Evolutionary conservation across 768 basidiomycete genomes (phyloP).

Genomic region (Boletus rufocinnamomeus): DNA sequence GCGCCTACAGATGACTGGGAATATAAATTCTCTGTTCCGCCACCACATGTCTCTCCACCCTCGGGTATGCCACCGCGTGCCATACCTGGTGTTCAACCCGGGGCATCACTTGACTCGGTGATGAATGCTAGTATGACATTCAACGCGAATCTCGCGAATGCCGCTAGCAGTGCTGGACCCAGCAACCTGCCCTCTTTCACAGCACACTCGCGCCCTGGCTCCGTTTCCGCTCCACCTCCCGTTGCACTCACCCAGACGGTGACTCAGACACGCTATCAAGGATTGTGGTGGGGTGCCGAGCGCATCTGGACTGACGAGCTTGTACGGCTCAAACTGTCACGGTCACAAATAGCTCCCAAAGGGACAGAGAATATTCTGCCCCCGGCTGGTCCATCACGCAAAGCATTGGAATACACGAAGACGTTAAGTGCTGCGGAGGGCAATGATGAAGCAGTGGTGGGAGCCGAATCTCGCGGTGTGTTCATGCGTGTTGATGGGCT

Average conservation of each 20-base stretch:
- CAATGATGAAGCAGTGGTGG: conserved; percentile 17
- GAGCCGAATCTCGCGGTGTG: conserved; percentile 50
- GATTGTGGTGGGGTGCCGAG: conserved; percentile 89
- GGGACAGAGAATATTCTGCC: conserved; percentile 61
- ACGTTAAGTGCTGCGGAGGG: conserved; percentile 9
- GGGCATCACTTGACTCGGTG: conserved; percentile 42
- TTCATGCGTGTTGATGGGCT: conserved; percentile 73
- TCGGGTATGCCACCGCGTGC: conserved; percentile 1
- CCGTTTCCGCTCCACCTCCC: conserved; percentile 20
- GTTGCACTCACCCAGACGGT: conserved; percentile 34
- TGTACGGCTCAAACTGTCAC: conserved; percentile 71
- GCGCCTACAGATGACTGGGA: conserved; percentile 74
- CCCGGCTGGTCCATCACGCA: conserved; percentile 56
- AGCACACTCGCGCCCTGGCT: not conserved
- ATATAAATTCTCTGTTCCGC: conserved; percentile 50
- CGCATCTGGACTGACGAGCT: conserved; percentile 87
- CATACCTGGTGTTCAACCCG: conserved; percentile 10
- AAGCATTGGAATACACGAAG: conserved; percentile 32
- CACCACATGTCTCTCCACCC: conserved; percentile 17
- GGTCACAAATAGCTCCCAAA: conserved; percentile 64
- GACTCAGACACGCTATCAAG: conserved; percentile 67
- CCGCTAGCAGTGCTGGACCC: conserved; percentile 3
- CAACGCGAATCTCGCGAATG: conserved; percentile 38
- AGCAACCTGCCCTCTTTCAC: conserved; percentile 3
- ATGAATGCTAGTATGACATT: conserved; percentile 49